A percentile compares a stretch with the other conserved stretches of the same genome.
phyloP scores from a whole-genome alignment of 1,284 basidiomycete species.

The Malassezia slooffiae region DNA sequence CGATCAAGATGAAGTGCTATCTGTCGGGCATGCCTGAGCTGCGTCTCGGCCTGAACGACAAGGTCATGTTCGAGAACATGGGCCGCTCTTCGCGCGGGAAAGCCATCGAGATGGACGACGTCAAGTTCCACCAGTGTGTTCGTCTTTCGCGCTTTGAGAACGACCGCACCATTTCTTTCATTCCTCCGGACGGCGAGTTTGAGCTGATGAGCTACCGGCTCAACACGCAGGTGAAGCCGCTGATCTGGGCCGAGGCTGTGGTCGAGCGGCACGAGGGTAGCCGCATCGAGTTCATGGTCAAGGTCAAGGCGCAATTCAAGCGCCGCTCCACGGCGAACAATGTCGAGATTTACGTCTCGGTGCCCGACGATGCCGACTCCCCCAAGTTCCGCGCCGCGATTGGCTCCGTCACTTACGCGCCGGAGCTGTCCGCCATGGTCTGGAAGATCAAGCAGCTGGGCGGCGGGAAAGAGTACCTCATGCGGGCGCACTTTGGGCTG shows the following conservation, averaged over 20 bases:
- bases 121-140: constrained; percentile 99
- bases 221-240: constrained; percentile 88
- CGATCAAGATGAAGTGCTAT: constrained; percentile 99
- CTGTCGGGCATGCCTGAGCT: constrained; percentile 97
- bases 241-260: constrained; percentile 94
- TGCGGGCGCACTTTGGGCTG: constrained; percentile 45
- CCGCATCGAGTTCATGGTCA: constrained; percentile 94
- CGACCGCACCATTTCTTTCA: constrained; percentile 97
- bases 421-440: constrained; percentile 45
- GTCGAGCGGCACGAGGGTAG: constrained; percentile 89
- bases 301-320: constrained; percentile 96
- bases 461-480: constrained; percentile 43
- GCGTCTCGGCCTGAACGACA: constrained; percentile 89
- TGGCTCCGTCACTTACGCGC: constrained; percentile 42
- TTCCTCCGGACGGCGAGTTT: constrained; percentile 97
- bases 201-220: constrained; percentile 96
- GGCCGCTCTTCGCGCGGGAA: constrained; percentile 93
- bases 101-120: constrained; percentile 98
- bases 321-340: constrained; percentile 91
- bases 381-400: constrained; percentile 68
- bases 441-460: constrained; percentile 47
- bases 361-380: constrained; percentile 94
- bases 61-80: constrained; percentile 98
- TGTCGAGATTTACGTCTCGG: constrained; percentile 94
- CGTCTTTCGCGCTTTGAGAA: constrained; percentile 98